These are phyloP conservation scores for Apophysomyces trapeziformis DNA, from an alignment of 371 early-diverging fungal genomes.

Conservation along the genomic window DNA sequence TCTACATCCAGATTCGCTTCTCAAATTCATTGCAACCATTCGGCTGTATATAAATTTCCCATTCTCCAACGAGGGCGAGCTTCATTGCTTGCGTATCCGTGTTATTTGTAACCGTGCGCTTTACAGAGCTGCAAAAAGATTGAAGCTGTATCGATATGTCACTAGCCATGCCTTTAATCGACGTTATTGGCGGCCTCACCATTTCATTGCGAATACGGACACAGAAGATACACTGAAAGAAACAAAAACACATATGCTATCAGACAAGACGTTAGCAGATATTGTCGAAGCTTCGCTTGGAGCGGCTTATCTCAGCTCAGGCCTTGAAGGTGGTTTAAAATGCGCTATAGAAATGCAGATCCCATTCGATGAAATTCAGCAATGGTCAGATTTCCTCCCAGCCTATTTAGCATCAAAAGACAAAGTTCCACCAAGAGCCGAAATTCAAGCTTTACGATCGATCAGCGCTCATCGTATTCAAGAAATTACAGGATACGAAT, in stretches of 20 bases:
- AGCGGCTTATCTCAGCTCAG: conserved; percentile 71
- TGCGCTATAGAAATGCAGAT: conserved; percentile 61
- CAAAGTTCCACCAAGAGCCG: conserved; percentile 36
- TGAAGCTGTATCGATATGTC: conserved; percentile 64
- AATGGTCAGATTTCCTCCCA: conserved; percentile 56
- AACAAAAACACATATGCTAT: conserved; percentile 51
- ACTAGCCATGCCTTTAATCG: conserved; percentile 68
- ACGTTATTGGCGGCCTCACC: conserved; percentile 65
- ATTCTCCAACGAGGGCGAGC: conserved; percentile 78
- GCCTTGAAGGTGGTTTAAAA: conserved; percentile 64
- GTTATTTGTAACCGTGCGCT: conserved; percentile 83
- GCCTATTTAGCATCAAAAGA: conserved; percentile 34
- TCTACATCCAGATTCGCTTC: conserved; percentile 71
- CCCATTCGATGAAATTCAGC: conserved; percentile 58
- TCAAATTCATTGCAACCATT: conserved; percentile 85
- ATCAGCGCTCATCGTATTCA: conserved; percentile 49
- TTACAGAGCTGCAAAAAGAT: conserved; percentile 56
- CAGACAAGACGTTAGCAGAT: conserved; percentile 90
- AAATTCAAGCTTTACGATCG: conserved; percentile 27
- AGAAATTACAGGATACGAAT: conserved; percentile 67
- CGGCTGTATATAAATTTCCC: conserved; percentile 82
- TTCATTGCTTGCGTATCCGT: conserved; percentile 71
- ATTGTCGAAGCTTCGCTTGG: conserved; percentile 90
- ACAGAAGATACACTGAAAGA: conserved; percentile 37
- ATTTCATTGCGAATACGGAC: conserved; percentile 45